These are phyloP conservation scores for Rhizopogon salebrosus DNA, from an alignment of 768 basidiomycete genomes.

Conservation along the genomic window DNA sequence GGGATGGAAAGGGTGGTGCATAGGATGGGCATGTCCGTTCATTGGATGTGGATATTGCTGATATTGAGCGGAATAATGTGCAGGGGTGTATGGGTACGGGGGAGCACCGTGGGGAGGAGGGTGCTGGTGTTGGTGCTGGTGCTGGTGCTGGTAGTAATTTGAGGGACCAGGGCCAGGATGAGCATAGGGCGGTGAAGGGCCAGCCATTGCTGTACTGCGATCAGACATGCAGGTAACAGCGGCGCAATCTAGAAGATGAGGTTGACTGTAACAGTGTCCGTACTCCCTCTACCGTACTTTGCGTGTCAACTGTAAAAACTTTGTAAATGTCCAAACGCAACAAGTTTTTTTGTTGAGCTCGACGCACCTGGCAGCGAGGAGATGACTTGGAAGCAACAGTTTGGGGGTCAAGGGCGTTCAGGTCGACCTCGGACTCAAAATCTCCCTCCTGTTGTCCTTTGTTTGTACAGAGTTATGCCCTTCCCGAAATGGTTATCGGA, in stretches of 20 bases:
- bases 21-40: constrained; percentile 32
- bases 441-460: constrained; percentile 4
- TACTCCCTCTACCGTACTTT: too few relatives aligned
- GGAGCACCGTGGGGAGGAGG: constrained; percentile 26
- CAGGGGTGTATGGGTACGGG: constrained; percentile 5
- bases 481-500: constrained; percentile 5
- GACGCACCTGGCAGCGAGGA: not conserved
- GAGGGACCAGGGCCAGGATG: constrained; percentile 26
- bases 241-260: too few relatives aligned
- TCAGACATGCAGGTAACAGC: not conserved
- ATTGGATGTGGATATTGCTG: constrained; percentile 38
- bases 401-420: constrained; percentile 2
- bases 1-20: constrained; percentile 30
- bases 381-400: not conserved
- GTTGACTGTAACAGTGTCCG: too few relatives aligned
- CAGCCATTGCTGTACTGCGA: constrained; percentile 15
- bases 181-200: constrained; percentile 19
- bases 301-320: too few relatives aligned
- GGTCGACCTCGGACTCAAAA: not conserved
- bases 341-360: not conserved
- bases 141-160: constrained; percentile 17
- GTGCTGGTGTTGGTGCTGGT: constrained; percentile 10
- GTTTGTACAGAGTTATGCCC: too few relatives aligned
- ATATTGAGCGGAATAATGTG: constrained; percentile 25
- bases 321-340: not conserved